Evolutionary conservation across 2,329 filamentous ascomycete species (phyloP), one percentile per base, ranked within the genome.

Genomic region (Diaporthe velutina): DNA sequence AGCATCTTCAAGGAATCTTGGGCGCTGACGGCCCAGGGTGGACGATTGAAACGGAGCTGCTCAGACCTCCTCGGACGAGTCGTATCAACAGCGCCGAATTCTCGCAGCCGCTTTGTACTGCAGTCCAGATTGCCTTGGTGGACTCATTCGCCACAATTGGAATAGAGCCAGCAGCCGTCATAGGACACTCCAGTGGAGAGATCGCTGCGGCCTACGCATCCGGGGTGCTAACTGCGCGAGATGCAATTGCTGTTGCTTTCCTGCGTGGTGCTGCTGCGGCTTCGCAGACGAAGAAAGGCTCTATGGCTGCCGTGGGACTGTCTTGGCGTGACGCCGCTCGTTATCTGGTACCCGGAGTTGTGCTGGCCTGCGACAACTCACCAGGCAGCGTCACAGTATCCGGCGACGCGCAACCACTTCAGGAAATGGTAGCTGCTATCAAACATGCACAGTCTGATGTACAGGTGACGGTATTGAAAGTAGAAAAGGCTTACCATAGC

Each of bases 141-240:
- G 48, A 25, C 19, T 5, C n/a, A 12, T 12, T 52, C 8, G 19
- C 19, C 5, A 8, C 10, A 12, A 4, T n/a, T n/a, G 48, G n/a
- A 25, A 25, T 52, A n/a, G 9, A 12, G 10, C 48, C 48, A n/a
- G 22, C 22, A 1, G n/a, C 22, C n/a, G 48, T 52, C 1, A n/a
- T 52, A 5, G 83, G 83, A 0, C 83, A 84, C 64, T 30, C 71
- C 74, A 25, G 74, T 15, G 74, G 74, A 22, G 74, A 75, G 54
- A 73, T 75, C 15, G 74, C 70, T 3, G 74, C 70, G 1, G 74
- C 74, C 5, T 73, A 75, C 28, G 60, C 74, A 3, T 33, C 74
- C 7, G 70, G 70, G 0, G 55, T 50, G 8, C 22, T 75, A 15
- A 25, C n/a, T 4, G 13, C 30, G 0, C 12, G 40, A 42, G 40